These are phyloP conservation scores for Cetraspora pellucida DNA, from an alignment of 192 early-diverging fungal genomes.

Conservation along the genomic window DNA sequence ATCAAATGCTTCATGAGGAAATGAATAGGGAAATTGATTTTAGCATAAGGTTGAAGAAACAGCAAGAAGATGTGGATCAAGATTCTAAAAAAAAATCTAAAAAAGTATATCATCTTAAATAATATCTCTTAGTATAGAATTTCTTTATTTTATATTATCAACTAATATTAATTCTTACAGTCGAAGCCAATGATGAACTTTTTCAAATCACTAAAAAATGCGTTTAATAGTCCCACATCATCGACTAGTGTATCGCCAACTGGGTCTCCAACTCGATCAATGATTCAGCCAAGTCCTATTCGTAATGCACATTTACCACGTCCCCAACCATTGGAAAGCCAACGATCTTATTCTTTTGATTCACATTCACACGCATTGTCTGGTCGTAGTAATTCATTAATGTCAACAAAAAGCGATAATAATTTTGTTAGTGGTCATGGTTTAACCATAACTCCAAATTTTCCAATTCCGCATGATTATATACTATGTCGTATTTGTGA, in stretches of 20 bases:
- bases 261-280: constrained; percentile 23
- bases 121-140: not conserved
- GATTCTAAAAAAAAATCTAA: constrained; percentile 15
- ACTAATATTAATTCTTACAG: not conserved
- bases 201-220: constrained; percentile 33
- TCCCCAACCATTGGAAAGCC: constrained; percentile 12
- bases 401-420: constrained; percentile 19
- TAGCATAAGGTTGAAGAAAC: constrained; percentile 26
- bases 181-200: constrained; percentile 27
- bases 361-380: constrained; percentile 5
- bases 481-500: constrained; percentile 90
- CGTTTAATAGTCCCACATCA: constrained; percentile 32
- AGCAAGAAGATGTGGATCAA: constrained; percentile 4
- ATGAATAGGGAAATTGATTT: constrained; percentile 39
- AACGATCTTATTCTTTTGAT: constrained; percentile 27
- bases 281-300: constrained; percentile 7
- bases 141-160: not conserved
- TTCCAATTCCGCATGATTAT: constrained; percentile 32
- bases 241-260: constrained; percentile 23
- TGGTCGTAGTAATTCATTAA: constrained; percentile 11
- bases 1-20: constrained; percentile 34
- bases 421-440: not conserved
- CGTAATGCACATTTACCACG: constrained; percentile 21
- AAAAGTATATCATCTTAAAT: constrained; percentile 16
- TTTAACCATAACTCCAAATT: not conserved